Evolutionary conservation across 352 stramenopile genomes (phyloP), one percentile per base, ranked within the genome.

Genomic region (Phytophthora cactorum): DNA sequence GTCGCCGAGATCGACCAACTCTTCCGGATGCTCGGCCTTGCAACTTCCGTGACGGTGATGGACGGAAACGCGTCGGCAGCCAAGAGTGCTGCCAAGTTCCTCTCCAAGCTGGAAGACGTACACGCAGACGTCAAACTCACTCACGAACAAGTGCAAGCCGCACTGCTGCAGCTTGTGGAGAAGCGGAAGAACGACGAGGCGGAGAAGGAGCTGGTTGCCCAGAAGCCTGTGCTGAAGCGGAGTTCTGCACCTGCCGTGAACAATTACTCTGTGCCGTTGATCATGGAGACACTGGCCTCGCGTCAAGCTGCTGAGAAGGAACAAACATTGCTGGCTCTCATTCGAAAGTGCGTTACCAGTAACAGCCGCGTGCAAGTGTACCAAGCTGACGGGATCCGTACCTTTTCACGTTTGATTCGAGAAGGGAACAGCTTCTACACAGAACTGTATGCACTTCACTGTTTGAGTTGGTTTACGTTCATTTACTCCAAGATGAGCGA

Each of bases 1-100:
- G 59, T 78, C 11, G 55, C 70, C 38, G 71, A 78, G 28, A 74
- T 82, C 47, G 75, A 80, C 51, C 67, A 68, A n/a, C 46, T 80
- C 12, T 72, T 82, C 46, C 66, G 66, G 34, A 58, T 82, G 49
- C 66, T 82, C 1, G 70, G 72, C 14, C 54, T 82, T 12, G 59
- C 75, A 12, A 72, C 66, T 4, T 65, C 59, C 3, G 68, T 50
- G 8, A 60, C 47, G 3, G 64, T 79, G 38, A 69, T 74, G 62
- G 51, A 73, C 27, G 38, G 43, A 8, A 57, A 66, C 8, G 27
- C 36, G 9, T 69, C 32, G 9, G 44, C 63, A 15, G 53, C 60
- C 25, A 52, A 61, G 15, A 70, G 70, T 28, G 66, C 54, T 15
- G 55, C 28, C 4, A 58, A 57, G 2, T 66, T 81, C n/a, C 45